Evolutionary conservation across 2,329 filamentous ascomycete species (phyloP), one percentile per base, ranked within the genome.

Genomic region (Hypoxylon sp.): DNA sequence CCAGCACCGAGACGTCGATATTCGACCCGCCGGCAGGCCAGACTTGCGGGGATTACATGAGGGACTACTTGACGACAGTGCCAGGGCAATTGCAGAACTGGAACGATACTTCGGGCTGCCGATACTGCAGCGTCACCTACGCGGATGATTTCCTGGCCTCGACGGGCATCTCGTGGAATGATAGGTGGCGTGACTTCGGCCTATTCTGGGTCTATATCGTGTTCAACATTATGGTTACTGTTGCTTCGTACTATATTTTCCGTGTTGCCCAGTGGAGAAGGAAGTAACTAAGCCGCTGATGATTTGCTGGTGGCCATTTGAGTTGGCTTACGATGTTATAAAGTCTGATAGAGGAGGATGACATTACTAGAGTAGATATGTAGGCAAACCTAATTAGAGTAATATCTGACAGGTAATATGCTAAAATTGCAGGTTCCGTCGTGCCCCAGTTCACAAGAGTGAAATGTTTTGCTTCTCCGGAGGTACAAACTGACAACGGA

Each of bases 131-230:
- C 26, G 6, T 51, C 6, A 4, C 2, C 2, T 20, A 24, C 5
- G 46, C 55, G 20, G 55, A 59, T 28, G 36, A 59, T 14, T 59
- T 33, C 38, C 44, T 59, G 1, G 44, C 32, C 18, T 38, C 46
- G 26, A 44, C 18, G 12, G 55, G 55, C 5, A 40, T 59, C 2
- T 6, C 8, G 4, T 59, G 44, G 46, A 9, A 28, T 7, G 46
- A 50, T 8, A n/a, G 55, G 14, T 59, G 46, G 46, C 12, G 55
- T 1, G 36, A 59, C 18, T 59, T 51, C 11, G 55, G 55, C 3
- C 18, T 59, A 3, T 30, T 59, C 7, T 59, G 55, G 55, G 45
- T 51, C 14, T 59, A 51, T n/a, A 59, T 59, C 11, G 36, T 51
- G 8, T 59, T 59, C n/a, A 59, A 59, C 16, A 30, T 51, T 11